Percentiles rank a stretch among this genome's conserved stretches.
Conservation (phyloP, 2,329 filamentous ascomycete species). For the Pyrenochaeta sp. region DNA sequence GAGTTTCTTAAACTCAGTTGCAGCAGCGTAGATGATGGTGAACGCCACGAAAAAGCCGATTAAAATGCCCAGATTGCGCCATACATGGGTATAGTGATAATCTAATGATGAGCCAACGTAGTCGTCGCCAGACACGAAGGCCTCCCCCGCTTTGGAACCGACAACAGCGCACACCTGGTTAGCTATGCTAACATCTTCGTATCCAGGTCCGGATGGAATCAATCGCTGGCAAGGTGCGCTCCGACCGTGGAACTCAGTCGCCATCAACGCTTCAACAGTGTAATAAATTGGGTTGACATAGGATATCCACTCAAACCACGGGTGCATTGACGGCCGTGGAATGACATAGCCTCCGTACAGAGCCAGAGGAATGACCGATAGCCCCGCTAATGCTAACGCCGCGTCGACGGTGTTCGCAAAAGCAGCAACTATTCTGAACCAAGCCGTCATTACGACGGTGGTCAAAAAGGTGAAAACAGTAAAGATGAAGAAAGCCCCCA, state of each 20-base stretch:
- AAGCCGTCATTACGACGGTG: background rate
- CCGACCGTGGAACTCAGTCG: slow-evolving; percentile 53
- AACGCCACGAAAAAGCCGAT: too few relatives aligned
- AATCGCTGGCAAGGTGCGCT: slow-evolving; percentile 15
- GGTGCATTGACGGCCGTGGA: slow-evolving; percentile 63
- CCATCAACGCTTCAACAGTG: slow-evolving; percentile 77
- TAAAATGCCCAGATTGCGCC: too few relatives aligned
- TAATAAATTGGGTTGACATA: slow-evolving; percentile 80
- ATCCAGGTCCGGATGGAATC: slow-evolving; percentile 35
- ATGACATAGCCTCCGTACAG: slow-evolving; percentile 65
- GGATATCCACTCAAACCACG: slow-evolving; percentile 59
- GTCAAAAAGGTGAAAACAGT: slow-evolving; percentile 61
- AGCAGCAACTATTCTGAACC: too few relatives aligned
- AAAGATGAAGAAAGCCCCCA: slow-evolving; percentile 82
- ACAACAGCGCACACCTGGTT: slow-evolving; percentile 42
- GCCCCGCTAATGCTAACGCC: too few relatives aligned
- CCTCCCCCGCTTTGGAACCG: slow-evolving; percentile 32
- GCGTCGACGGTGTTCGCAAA: too few relatives aligned
- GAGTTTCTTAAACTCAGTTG: too few relatives aligned
- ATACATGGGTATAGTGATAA: too few relatives aligned
- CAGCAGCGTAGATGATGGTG: too few relatives aligned
- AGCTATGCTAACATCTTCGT: slow-evolving; percentile 22
- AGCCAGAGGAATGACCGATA: too few relatives aligned
- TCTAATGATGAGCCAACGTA: too few relatives aligned
- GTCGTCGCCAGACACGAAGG: too few relatives aligned